A percentile compares a stretch with the other conserved stretches of the same genome.
Conservation (phyloP, 176 grass and related monocot species). For the Oryza coarctata region DNA sequence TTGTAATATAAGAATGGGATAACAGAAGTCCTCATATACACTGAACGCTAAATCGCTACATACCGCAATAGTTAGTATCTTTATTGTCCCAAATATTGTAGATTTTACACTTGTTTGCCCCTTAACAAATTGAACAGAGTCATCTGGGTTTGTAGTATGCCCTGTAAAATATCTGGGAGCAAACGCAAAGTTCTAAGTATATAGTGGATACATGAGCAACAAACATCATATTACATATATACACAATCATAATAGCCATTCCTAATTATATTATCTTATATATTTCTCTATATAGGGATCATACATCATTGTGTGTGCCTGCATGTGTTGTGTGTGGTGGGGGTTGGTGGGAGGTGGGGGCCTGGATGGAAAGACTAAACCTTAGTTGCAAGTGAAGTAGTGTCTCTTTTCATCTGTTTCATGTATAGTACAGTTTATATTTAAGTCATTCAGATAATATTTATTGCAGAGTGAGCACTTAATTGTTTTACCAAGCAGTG, state of each 20-base stretch:
- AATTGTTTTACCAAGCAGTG: not conserved
- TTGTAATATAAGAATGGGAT: conserved; percentile 25
- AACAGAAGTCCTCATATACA: conserved; percentile 11
- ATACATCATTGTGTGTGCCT: not conserved
- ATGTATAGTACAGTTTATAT: not conserved
- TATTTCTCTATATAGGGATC: not conserved
- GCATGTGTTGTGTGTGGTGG: not conserved
- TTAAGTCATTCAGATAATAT: not conserved
- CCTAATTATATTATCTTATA: not conserved
- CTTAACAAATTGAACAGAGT: conserved; percentile 70
- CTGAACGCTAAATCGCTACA: conserved; percentile 26
- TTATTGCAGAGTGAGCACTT: not conserved
- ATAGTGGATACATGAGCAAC: conserved; percentile 21
- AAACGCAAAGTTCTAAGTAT: conserved; percentile 14
- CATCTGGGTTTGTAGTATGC: conserved; percentile 70
- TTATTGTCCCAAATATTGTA: conserved; percentile 70
- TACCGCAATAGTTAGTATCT: conserved; percentile 95
- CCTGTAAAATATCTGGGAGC: conserved; percentile 88
- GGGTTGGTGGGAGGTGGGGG: too few species aligned
- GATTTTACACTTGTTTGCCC: conserved; percentile 75
- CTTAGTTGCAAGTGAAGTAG: not conserved
- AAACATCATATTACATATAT: conserved; percentile 9
- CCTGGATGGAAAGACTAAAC: not conserved
- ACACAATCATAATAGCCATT: not conserved
- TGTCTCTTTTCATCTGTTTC: not conserved